Evolutionary conservation across 148 eudicot genomes (phyloP).

Genomic region (Heliosperma pusillum): DNA sequence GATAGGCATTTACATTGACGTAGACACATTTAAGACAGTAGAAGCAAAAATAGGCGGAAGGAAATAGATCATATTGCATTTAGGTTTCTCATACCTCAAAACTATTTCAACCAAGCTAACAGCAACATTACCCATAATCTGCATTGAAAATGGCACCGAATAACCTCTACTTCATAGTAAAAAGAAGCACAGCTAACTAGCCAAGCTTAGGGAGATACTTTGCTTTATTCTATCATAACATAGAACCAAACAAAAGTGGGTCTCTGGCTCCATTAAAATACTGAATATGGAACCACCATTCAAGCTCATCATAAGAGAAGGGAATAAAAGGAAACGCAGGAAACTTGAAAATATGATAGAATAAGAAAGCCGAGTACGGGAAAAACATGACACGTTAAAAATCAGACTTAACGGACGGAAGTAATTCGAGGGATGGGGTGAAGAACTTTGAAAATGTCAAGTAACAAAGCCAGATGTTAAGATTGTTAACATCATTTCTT

Average conservation of each 20-base stretch:
- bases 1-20: background rate
- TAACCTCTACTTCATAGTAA: background rate
- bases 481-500: constrained; percentile 6
- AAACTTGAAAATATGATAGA: background rate
- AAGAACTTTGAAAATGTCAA: background rate
- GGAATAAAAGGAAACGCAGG: background rate
- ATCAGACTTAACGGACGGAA: background rate
- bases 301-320: background rate
- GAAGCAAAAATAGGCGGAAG: background rate
- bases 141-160: background rate
- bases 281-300: background rate
- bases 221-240: background rate
- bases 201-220: background rate
- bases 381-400: background rate
- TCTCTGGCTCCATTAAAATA: background rate
- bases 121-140: background rate
- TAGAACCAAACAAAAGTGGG: background rate
- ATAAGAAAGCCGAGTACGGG: background rate
- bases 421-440: background rate
- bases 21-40: background rate
- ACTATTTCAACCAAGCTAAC: background rate
- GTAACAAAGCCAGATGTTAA: background rate
- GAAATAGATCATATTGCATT: background rate
- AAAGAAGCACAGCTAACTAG: background rate
- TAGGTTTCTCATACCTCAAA: background rate